Evolutionary conservation across 2,329 filamentous ascomycete species (phyloP), one percentile per base, ranked within the genome.

Genomic region (Aspergillus pseudoviridinutans): DNA sequence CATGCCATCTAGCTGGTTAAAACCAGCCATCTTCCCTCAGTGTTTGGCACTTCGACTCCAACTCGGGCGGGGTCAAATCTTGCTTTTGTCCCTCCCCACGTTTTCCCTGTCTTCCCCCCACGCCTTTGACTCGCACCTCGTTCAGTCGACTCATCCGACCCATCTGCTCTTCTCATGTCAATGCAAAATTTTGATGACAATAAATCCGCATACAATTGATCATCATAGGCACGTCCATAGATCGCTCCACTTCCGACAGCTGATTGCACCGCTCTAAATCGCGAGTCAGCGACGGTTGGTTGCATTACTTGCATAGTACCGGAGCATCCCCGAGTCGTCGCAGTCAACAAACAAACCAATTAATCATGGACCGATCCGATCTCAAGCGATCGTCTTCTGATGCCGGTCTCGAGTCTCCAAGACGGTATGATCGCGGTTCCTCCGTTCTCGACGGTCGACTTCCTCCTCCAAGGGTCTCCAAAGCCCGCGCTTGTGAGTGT

Each of bases 401-500:
- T 24, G 73, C 71, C 51, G 70, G 67, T 3, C 50, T 75, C 24
- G 71, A 73, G 41, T 66, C 64, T 12, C 68, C 68, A 49, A 65
- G 58, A 42, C 59, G 50, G 50, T 63, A 65, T 25, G 66, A 63
- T 51, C 66, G 66, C 55, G 65, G 66, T 27, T 62, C 65, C 24
- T 65, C 63, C 22, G 58, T 56, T 14, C 50, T 58, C 25, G 66
- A 71, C 27, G 61, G 58, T 46, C 62, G 63, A 50, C 58, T 62
- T 25, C 57, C 63, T 20, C 53, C 64, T 27, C 74, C 73, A 10
- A 75, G 65, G 58, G 74, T 76, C 35, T 76, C 74, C 54, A 76
- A 76, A 66, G 74, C 74, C 51, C 74, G 74, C 51, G 74, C 74
- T 14, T 76, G 74, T 76, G 60, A 68, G 74, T 71, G 24, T 50